phyloP scores from a whole-genome alignment of 306 rosid species.

The Quercus variabilis region DNA sequence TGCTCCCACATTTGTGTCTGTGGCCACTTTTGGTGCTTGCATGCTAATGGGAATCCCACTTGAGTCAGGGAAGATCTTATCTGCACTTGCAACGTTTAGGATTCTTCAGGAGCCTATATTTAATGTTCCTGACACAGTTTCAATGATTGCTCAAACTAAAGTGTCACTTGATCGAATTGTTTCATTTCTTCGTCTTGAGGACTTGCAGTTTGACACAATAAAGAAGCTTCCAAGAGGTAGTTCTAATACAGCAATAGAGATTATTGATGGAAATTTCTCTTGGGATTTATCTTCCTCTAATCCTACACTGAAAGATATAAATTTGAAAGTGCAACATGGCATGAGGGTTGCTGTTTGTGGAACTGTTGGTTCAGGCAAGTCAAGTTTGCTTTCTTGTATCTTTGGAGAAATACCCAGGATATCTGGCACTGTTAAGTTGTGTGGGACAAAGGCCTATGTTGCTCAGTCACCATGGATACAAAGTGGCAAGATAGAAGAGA shows the following conservation, averaged over 20 bases:
- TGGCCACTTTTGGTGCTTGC: slow-evolving; percentile 30
- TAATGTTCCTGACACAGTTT: slow-evolving; percentile 22
- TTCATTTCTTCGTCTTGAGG: slow-evolving; percentile 18
- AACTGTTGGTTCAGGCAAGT: slow-evolving; percentile 36
- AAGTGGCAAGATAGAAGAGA: slow-evolving; percentile 25
- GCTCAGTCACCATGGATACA: slow-evolving; percentile 37
- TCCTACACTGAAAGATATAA: slow-evolving; percentile 19
- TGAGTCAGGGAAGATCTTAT: slow-evolving; percentile 35
- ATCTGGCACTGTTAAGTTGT: slow-evolving; percentile 18
- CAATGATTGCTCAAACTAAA: slow-evolving; percentile 24
- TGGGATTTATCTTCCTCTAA: slow-evolving; percentile 17
- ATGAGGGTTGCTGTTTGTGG: slow-evolving; percentile 33
- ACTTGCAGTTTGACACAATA: slow-evolving; percentile 9
- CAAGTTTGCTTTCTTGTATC: slow-evolving; percentile 28
- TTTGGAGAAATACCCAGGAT: slow-evolving; percentile 23
- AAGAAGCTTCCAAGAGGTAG: slow-evolving; percentile 20
- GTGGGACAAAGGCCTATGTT: slow-evolving; percentile 33
- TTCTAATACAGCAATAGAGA: slow-evolving; percentile 19
- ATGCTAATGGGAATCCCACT: slow-evolving; percentile 28
- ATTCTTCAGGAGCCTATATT: slow-evolving; percentile 29
- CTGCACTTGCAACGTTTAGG: slow-evolving; percentile 31
- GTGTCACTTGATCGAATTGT: slow-evolving; percentile 35
- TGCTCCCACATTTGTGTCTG: slow-evolving; percentile 36
- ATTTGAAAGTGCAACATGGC: slow-evolving; percentile 9
- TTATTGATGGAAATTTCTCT: slow-evolving; percentile 27